Evolutionary conservation across 306 rosid genomes (phyloP), one percentile per base, ranked within the genome.

Genomic region (Urtica urens): DNA sequence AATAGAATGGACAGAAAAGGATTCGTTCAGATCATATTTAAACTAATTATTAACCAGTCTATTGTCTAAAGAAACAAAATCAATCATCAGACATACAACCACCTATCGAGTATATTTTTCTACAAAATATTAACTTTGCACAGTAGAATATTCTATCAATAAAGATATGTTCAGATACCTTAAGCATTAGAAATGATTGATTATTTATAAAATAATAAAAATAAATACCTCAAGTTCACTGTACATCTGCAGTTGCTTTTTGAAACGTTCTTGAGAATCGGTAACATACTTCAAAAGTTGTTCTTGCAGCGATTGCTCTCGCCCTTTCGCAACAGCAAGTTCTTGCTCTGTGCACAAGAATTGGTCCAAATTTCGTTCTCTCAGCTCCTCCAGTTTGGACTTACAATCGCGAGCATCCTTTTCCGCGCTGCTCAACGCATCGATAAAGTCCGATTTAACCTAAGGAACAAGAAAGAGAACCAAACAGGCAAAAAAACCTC

Each of bases 401-500:
- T 81, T 65, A 67, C 69, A 84, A 45, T 81, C 92, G 53, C 59
- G 64, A 60, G 69, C 82, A 75, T 84, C 78, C 68, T 67, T 75
- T 78, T 90, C 97, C 37, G 95, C 79, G 53, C 33, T 70, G 68
- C 65, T 79, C 50, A 90, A 77, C 39, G 95, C 93, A 21, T 81
- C 97, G 19, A 90, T 22, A 61, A 81, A 84, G 33, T 90, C 97
- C 12, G 95, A 30, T 63, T 90, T 90, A 7, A 83, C 96, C 94
- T 83, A 49, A n/a, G n/a, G n/a, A n/a, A n/a, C 21, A 27, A 12
- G 20, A 33, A 3, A 39, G 28, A 9, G 31, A 45, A n/a, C n/a
- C n/a, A 14, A 28, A 47, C 6, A 22, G 14, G 10, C 50, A 20
- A 9, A 50, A 17, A 53, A 48, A 11, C 15, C 51, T n/a, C 8